Base-by-base conservation (phyloP, 768 basidiomycete genomes). In the Collybiopsis confluens region DNA sequence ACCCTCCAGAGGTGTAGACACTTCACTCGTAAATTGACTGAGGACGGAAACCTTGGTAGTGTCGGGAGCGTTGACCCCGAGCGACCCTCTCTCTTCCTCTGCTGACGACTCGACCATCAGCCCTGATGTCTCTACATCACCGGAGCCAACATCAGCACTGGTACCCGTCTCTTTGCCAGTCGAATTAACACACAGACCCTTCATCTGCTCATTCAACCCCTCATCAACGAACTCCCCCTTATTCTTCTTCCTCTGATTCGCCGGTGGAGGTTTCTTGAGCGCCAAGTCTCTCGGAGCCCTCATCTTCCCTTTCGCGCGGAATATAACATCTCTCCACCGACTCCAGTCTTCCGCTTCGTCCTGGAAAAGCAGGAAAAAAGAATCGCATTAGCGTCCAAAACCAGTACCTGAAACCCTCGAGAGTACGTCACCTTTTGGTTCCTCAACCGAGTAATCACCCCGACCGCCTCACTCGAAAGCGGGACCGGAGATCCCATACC, bases 361-460 rank as follows among this genome's bases (percentile, higher is more conserved):
- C 86, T 90, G 54, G 11, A 37, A 60, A 35, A 45, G n/a, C n/a
- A n/a, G n/a, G n/a, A n/a, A n/a, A n/a, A n/a, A n/a, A n/a, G n/a
- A n/a, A n/a, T n/a, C n/a, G n/a, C n/a, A n/a, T n/a, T n/a, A n/a
- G n/a, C n/a, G n/a, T n/a, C n/a, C n/a, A n/a, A n/a, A n/a, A n/a
- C n/a, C n/a, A n/a, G n/a, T 10, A 45, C 26, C 30, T 33, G 30
- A 33, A 33, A n/a, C n/a, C n/a, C n/a, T n/a, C n/a, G n/a, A n/a
- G n/a, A n/a, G n/a, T n/a, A n/a, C n/a, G n/a, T n/a, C n/a, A 88
- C 88, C 79, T 92, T 92, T 83, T 86, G 85, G 60, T 90, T 91
- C 52, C 92, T 78, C 53, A 95, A 66, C 20, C 79, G 74, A 11
- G 82, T 87, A 62, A 95, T 93, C n/a, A 92, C 73, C 1, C 75